These are phyloP conservation scores for Fonsecaea pedrosoi DNA, from an alignment of 2,329 filamentous ascomycete genomes.

Conservation along the genomic window DNA sequence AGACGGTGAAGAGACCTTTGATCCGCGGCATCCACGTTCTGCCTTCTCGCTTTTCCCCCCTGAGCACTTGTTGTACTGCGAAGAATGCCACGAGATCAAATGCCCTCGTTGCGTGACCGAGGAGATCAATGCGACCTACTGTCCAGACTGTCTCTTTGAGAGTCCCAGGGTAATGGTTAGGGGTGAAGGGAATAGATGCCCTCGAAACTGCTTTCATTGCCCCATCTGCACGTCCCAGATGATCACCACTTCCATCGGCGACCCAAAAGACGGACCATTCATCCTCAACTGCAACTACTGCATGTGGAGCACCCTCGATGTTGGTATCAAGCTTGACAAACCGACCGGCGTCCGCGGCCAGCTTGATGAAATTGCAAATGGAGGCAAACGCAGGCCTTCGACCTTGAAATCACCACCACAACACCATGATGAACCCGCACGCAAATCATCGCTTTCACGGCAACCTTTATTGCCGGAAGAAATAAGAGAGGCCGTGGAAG, in stretches of 20 bases:
- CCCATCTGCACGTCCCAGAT: slow-evolving; percentile 85
- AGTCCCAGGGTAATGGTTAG: slow-evolving; percentile 92
- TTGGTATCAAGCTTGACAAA: slow-evolving; percentile 88
- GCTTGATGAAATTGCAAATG: slow-evolving; percentile 70
- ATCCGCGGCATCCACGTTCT: slow-evolving; percentile 81
- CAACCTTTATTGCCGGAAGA: slow-evolving; percentile 30
- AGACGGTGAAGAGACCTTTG: slow-evolving; percentile 80
- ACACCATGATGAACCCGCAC: slow-evolving; percentile 22
- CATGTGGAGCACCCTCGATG: slow-evolving; percentile 88
- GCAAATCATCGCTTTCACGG: slow-evolving; percentile 33
- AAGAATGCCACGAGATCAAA: slow-evolving; percentile 95
- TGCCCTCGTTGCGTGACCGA: slow-evolving; percentile 91
- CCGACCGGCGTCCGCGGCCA: slow-evolving; percentile 85
- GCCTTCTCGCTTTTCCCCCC: slow-evolving; percentile 93
- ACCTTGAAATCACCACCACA: slow-evolving; percentile 29
- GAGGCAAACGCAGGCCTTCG: slow-evolving; percentile 39
- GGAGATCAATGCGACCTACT: slow-evolving; percentile 94
- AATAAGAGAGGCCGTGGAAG: slow-evolving; percentile 44
- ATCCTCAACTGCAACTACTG: slow-evolving; percentile 88
- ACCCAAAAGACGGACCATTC: slow-evolving; percentile 65
- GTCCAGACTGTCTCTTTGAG: slow-evolving; percentile 93
- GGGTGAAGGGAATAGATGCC: slow-evolving; percentile 92
- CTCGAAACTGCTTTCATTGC: slow-evolving; percentile 93
- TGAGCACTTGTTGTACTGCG: slow-evolving; percentile 93
- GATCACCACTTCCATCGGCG: slow-evolving; percentile 66